phyloP scores from a whole-genome alignment of 1,139 yeast species.

The Scheffersomyces segobiensis region DNA sequence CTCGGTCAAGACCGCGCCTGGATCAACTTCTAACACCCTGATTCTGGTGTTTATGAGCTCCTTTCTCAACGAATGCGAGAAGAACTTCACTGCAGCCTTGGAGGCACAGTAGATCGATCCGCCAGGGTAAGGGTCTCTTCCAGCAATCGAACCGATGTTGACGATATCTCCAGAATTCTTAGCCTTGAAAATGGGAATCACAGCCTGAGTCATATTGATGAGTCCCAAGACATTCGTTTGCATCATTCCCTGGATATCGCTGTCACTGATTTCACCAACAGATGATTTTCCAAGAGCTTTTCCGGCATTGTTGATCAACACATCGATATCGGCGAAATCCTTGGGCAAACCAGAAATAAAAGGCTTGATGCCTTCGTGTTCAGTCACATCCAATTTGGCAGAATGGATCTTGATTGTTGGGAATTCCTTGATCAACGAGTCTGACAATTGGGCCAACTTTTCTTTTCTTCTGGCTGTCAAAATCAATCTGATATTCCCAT shows the following conservation, averaged over 20 bases:
- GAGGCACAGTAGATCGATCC: constrained; percentile 90
- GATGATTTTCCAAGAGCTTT: constrained; percentile 42
- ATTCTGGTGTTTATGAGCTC: constrained; percentile 73
- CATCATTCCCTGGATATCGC: constrained; percentile 40
- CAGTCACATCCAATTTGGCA: constrained; percentile 35
- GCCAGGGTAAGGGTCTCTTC: constrained; percentile 82
- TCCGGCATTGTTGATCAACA: constrained; percentile 47
- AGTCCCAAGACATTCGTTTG: constrained; percentile 45
- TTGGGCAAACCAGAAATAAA: constrained; percentile 32
- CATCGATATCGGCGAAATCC: constrained; percentile 40
- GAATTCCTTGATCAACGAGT: constrained; percentile 24
- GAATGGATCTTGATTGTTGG: constrained; percentile 28
- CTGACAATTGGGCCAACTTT: constrained; percentile 29
- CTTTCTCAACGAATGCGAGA: constrained; percentile 73
- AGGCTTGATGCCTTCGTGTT: constrained; percentile 33
- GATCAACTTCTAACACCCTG: constrained; percentile 81
- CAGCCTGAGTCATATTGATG: constrained; percentile 40
- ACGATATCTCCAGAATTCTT: constrained; percentile 74
- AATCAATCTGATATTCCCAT: constrained; percentile 38
- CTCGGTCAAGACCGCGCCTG: constrained; percentile 89
- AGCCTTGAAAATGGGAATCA: constrained; percentile 43
- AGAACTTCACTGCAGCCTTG: constrained; percentile 77
- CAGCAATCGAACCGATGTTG: constrained; percentile 87
- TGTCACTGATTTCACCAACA: constrained; percentile 31
- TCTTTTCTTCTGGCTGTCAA: constrained; percentile 46